Evolutionary conservation across 768 basidiomycete genomes (phyloP).

Genomic region (Holtermanniella nyarrowii): DNA sequence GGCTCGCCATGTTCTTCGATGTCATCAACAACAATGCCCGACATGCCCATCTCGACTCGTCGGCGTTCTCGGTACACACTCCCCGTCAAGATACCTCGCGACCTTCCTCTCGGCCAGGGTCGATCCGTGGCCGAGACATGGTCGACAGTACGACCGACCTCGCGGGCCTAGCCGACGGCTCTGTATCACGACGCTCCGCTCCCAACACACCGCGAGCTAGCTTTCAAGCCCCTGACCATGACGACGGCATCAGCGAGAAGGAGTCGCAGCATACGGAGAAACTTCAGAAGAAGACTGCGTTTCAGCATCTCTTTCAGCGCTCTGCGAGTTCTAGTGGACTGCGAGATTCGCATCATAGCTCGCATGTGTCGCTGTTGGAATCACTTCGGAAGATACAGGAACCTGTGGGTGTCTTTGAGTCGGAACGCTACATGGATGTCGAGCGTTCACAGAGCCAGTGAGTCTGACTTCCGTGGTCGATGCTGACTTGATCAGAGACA

Average conservation of each 20-base stretch:
- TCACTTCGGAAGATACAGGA: slow-evolving; percentile 27
- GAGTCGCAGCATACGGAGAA: slow-evolving; percentile 1
- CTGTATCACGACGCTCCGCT: not conserved
- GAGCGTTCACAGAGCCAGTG: slow-evolving; percentile 24
- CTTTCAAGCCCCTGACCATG: slow-evolving; percentile 5
- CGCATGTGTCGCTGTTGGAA: slow-evolving; percentile 31
- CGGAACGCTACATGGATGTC: slow-evolving; percentile 34
- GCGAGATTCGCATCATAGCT: slow-evolving; percentile 9
- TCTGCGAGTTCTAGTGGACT: slow-evolving; percentile 11
- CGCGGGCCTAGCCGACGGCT: not conserved
- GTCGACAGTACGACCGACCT: slow-evolving; percentile 1
- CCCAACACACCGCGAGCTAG: slow-evolving; percentile 1
- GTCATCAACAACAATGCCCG: slow-evolving; percentile 28
- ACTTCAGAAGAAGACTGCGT: slow-evolving; percentile 9
- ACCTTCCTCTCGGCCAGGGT: slow-evolving; percentile 19
- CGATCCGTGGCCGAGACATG: slow-evolving; percentile 11
- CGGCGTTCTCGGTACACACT: slow-evolving; percentile 21
- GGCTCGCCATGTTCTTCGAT: slow-evolving; percentile 37
- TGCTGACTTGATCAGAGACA: slow-evolving; percentile 30
- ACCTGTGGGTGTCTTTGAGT: slow-evolving; percentile 37
- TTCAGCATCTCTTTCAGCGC: slow-evolving; percentile 8
- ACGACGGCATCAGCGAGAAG: no score
- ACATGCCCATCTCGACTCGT: slow-evolving; percentile 34
- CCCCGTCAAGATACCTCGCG: slow-evolving; percentile 8
- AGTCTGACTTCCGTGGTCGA: no score